Evolutionary conservation across 2,329 filamentous ascomycete genomes (phyloP), one percentile per base, ranked within the genome.

Genomic region (Exophiala aquamarina): DNA sequence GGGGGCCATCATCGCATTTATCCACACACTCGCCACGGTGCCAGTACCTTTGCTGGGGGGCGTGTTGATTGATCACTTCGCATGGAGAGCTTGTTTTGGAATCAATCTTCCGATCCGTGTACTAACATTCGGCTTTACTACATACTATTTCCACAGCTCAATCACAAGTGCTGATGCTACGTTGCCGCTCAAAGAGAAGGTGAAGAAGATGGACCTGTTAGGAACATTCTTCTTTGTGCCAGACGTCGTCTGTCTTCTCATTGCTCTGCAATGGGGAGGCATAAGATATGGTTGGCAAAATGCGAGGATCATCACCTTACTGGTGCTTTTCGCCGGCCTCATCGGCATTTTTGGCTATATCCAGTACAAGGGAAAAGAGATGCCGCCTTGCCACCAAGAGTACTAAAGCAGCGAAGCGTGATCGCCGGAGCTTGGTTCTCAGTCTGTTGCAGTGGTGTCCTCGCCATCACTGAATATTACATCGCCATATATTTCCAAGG

Each of bases 311-410:
- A 71, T 76, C 34, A 69, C 65, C 0, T 61, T 78, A 3, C 70
- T 78, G 19, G 65, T 75, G 1, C 63, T 78, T 2, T 74, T 74
- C 49, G 58, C 56, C 0, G 11, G 67, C 17, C 44, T 68, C 9
- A 46, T 58, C 6, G 46, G 59, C 19, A 47, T 73, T 17, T 83
- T 83, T 49, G 54, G 73, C 29, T 68, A 58, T 39, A 63, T 78
- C 42, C 67, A 73, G 63, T 46, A 70, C 26, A 67, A 68, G 59
- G 63, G 71, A 45, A 66, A 70, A 13, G 73, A 78, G 65, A 66
- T 28, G 75, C 71, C 1, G 73, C 71, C 5, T 59, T 79, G 4
- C 76, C 74, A 9, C 71, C 71, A 14, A 63, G 70, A 10, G 66
- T 79, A 23, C 66, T 77, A 50, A 71, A 63, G 44, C 67, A 74